Base-by-base conservation (phyloP, 257 asterid genomes). In the Jasminum sambac region DNA sequence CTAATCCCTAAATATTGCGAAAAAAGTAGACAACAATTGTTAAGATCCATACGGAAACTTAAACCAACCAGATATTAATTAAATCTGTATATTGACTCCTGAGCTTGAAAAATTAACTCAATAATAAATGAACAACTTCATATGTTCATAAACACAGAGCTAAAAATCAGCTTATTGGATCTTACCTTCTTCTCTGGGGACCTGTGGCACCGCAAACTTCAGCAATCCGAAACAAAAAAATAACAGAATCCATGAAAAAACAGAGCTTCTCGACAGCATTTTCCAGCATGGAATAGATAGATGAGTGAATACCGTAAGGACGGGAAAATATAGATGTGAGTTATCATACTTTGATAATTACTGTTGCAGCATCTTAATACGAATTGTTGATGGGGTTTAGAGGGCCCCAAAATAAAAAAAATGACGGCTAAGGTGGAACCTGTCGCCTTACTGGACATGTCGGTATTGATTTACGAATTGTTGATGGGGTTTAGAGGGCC, bases 151-250 rank as follows among this genome's bases (percentile, higher is more conserved):
- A 66, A 41, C 46, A 12, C 16, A 2, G 44, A 68, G 23, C 11
- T 6, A 21, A 42, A 21, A 52, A 57, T 34, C 60, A 79, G 71
- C 64, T 72, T 10, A 30, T 30, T 30, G 36, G 36, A 30, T 30
- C 67, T 50, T 65, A 82, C 87, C 89, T 82, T 84, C 89, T 58
- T 75, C 80, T 69, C 71, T 80, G 4, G 89, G 89, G 59, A 84
- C 89, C 74, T 84, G 87, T 38, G 89, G 74, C 12, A 75, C 79
- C n/a, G 77, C 68, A 64, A 78, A 76, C 30, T 80, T 79, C 65
- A 75, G 64, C 16, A 77, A 23, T 44, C 74, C 58, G 19, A 69
- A 68, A 66, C 73, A 79, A 23, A 26, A 70, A 40, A 73, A 55
- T 21, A 62, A 82, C 34, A 77, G 42, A 65, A 76, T 68, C 83